Evolutionary conservation across 2,329 filamentous ascomycete species (phyloP), one percentile per base, ranked within the genome.

Genomic region (Cladosporium sp.): DNA sequence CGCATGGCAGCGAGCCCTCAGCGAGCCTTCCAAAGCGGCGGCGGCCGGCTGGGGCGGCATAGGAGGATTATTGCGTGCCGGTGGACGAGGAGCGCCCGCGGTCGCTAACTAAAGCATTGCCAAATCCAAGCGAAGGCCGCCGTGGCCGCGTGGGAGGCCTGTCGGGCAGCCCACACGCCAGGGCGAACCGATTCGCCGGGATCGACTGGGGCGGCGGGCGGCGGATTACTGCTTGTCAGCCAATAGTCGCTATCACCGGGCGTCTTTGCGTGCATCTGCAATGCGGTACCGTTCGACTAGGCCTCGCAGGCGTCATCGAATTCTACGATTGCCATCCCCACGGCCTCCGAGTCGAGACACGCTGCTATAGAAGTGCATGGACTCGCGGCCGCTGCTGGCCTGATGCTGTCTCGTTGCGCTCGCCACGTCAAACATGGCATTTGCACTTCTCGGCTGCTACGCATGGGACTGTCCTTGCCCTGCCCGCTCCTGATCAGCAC

Each of bases 401-500:
- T 14, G 35, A n/a, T 38, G 16, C 35, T 38, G 35, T 38, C 35
- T 38, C n/a, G 35, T 38, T 38, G 42, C 42, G 32, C 13, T 14
- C n/a, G 19, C 42, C 42, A 32, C 42, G 11, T 38, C 11, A 18
- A 43, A 43, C 38, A 50, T 50, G 48, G 48, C 16, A 50, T 50
- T 50, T 32, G 19, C 9, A 22, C 34, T 9, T 37, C 37, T 37
- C 13, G 18, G 18, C n/a, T 14, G 35, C 13, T 22, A 16, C 32
- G 14, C 22, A 50, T 50, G 18, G 16, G 13, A 22, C 22, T 43
- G 14, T 43, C 16, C n/a, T 19, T 43, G n/a, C 4, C 8, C 13
- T 14, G 35, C n/a, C 35, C 35, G 40, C 48, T 50, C 48, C 48
- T 50, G 48, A 50, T 50, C 48, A 43, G 40, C 48, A 38, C 11